Base-by-base conservation (phyloP, 2,329 filamentous ascomycete genomes). In the Scytalidium lignicola region DNA sequence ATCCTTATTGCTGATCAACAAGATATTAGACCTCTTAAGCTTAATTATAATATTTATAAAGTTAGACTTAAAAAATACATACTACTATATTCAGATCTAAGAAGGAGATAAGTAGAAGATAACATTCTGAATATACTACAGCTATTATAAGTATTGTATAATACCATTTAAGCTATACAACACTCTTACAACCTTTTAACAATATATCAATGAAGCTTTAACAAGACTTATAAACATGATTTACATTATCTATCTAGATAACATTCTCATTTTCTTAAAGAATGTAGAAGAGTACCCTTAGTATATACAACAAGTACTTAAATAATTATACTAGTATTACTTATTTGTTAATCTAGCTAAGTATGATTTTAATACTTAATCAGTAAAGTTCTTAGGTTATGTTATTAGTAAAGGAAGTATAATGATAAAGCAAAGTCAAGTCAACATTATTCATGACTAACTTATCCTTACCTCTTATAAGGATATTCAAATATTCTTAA, bases 221-320 rank as follows among this genome's bases (percentile, higher is more conserved):
- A n/a, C n/a, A n/a, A 37, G 21, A 3, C 22, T 41, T 1, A 7
- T 47, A 47, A 39, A 47, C n/a, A 42, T 43, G 3, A 41, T 47
- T 51, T 2, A 54, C 28, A 45, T 61, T 28, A 53, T 54, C 21
- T 64, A 64, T 32, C 28, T 63, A 43, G 55, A 65, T 49, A 49
- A 67, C 54, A 66, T 67, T 41, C 44, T 67, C 8, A 62, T 67
- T 37, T 67, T 56, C 43, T 61, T 23, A 28, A 37, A 50, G 12
- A 47, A 8, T 17, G 29, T 48, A 5, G 20, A 58, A 1, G 39
- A 55, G 23, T 47, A 59, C 52, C 47, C 47, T 1, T 41, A 37
- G 8, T 41, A 58, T 44, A 47, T 59, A 21, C 17, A 13, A 28
- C 26, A 28, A 28, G 21, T 42, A 2, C 37, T 57, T 7, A 32